A percentile compares a stretch with the other conserved stretches of the same genome.
Conservation (phyloP, 441 rosid genomes). For the Bocquillonia castaneifolia region DNA sequence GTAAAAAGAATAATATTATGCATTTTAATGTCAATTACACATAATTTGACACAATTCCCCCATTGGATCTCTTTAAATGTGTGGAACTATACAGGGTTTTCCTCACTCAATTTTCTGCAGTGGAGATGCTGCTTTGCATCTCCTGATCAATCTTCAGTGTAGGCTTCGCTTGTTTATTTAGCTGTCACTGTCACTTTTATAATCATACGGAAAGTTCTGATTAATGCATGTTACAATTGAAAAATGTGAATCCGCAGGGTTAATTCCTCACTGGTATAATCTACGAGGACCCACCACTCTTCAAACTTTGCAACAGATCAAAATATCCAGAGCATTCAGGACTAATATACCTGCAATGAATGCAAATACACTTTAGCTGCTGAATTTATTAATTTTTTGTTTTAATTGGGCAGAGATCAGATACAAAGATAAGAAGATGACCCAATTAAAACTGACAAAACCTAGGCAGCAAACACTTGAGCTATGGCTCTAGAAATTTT, state of each 20-base stretch:
- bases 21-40: background rate
- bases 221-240: background rate
- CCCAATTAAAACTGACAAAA: background rate
- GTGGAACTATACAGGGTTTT: background rate
- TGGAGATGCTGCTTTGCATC: too few relatives aligned
- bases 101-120: background rate
- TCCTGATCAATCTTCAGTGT: background rate
- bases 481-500: background rate
- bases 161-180: background rate
- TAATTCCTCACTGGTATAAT: background rate
- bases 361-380: background rate
- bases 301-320: conserved; percentile 54
- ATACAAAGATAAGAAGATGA: too few relatives aligned
- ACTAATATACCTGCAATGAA: conserved; percentile 52
- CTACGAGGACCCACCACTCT: conserved; percentile 63
- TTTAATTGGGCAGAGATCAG: too few relatives aligned
- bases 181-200: background rate
- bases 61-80: background rate
- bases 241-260: background rate
- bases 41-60: too few relatives aligned
- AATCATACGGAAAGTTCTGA: background rate
- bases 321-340: conserved; percentile 68
- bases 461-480: too few relatives aligned
- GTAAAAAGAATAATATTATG: too few relatives aligned
- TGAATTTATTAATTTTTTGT: background rate